phyloP scores from a whole-genome alignment of 2,329 filamentous ascomycete species.

The Ophiosphaerella narmari region DNA sequence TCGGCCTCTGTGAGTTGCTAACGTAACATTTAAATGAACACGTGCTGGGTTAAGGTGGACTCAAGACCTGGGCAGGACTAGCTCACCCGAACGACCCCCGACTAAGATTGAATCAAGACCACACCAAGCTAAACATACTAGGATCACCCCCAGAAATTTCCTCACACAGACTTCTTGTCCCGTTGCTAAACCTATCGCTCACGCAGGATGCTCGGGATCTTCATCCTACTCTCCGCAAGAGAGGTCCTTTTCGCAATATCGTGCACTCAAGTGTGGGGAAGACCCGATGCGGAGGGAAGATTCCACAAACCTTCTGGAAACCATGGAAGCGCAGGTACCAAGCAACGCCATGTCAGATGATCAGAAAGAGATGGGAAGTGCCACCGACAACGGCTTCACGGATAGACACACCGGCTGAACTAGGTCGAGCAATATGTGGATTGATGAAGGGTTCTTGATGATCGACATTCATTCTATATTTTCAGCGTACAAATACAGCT shows the following conservation, averaged over 20 bases:
- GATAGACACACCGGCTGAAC: constrained; percentile 18
- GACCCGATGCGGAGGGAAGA: not conserved
- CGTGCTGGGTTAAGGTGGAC: constrained; percentile 12
- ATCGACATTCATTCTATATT: constrained; percentile 3
- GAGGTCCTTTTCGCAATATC: constrained; percentile 2
- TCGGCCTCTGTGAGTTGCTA: not conserved
- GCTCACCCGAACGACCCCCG: constrained; percentile 8
- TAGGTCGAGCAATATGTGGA: constrained; percentile 16
- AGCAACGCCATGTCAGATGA: constrained; percentile 12
- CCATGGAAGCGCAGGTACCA: constrained; percentile 18
- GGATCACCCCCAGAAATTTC: constrained; percentile 12
- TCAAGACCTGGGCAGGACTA: constrained; percentile 7
- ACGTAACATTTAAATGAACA: constrained; percentile 1
- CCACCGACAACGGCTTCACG: constrained; percentile 15
- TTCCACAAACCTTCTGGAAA: constrained; percentile 19
- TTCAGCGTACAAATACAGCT: constrained; percentile 20
- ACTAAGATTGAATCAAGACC: constrained; percentile 9
- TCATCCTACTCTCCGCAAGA: constrained; percentile 16
- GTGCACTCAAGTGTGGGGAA: constrained; percentile 22
- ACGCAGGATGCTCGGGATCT: constrained; percentile 15
- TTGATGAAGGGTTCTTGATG: constrained; percentile 19
- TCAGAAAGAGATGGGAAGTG: constrained; percentile 3
- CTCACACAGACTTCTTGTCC: not conserved
- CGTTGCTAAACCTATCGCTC: not conserved
- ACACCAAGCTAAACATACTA: constrained; percentile 11